phyloP scores from a whole-genome alignment of 2,329 filamentous ascomycete genomes.

The Verticillium zaregamsianum region DNA sequence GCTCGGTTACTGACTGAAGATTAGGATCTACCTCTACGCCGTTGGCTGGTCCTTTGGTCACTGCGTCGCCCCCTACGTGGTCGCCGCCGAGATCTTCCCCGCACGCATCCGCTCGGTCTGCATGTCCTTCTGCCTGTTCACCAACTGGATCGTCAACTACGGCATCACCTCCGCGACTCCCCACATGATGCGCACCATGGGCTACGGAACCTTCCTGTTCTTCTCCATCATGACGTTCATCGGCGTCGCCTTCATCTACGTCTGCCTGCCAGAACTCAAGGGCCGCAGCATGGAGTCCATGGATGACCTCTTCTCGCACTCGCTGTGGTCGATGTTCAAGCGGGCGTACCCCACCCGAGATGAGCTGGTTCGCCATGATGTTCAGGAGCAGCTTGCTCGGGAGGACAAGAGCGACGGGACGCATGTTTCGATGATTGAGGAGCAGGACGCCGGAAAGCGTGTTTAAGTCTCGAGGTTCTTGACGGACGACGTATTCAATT shows the following conservation, averaged over 20 bases:
- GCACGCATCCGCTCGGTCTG: slow-evolving; percentile 21
- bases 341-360: slow-evolving; percentile 48
- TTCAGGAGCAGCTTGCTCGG: not conserved
- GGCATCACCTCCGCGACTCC: slow-evolving; percentile 23
- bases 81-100: slow-evolving; percentile 25
- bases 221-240: slow-evolving; percentile 8
- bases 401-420: not conserved
- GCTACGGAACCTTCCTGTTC: slow-evolving; percentile 11
- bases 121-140: slow-evolving; percentile 17
- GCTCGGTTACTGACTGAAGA: not conserved
- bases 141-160: slow-evolving; percentile 27
- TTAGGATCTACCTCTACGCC: slow-evolving; percentile 26
- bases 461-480: not conserved
- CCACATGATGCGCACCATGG: slow-evolving; percentile 13
- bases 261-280: slow-evolving; percentile 47
- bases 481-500: too few species aligned
- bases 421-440: not conserved
- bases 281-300: slow-evolving; percentile 45
- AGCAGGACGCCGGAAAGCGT: not conserved
- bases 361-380: slow-evolving; percentile 3
- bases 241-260: slow-evolving; percentile 33
- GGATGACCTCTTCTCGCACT: slow-evolving; percentile 39
- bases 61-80: slow-evolving; percentile 15
- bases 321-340: slow-evolving; percentile 35
- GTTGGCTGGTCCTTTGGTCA: slow-evolving; percentile 20